phyloP scores from a whole-genome alignment of 331 rosid genomes.

The Acacia concinna region DNA sequence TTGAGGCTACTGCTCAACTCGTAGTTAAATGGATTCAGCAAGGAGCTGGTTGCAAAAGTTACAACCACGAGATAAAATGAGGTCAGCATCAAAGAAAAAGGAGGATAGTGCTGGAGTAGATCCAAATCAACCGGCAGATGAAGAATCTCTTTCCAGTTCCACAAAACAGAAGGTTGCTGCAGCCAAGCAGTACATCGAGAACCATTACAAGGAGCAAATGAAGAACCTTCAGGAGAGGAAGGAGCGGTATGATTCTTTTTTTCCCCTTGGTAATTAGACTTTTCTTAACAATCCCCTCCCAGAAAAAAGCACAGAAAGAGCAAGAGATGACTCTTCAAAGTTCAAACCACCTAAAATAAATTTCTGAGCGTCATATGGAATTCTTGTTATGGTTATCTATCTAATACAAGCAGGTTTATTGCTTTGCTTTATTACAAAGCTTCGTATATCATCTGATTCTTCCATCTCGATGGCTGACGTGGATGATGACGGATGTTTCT shows the following conservation, averaged over 20 bases:
- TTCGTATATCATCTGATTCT: neutral
- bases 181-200: slow-evolving; percentile 88
- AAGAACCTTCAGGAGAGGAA: slow-evolving; percentile 83
- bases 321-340: neutral
- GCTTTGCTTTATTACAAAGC: neutral
- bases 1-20: slow-evolving; percentile 29
- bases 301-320: neutral
- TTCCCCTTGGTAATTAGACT: neutral
- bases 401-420: neutral
- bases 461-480: neutral
- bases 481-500: neutral
- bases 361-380: neutral
- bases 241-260: slow-evolving; percentile 59
- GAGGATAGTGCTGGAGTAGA: slow-evolving; percentile 42
- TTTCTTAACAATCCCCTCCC: neutral
- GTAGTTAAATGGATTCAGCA: slow-evolving; percentile 70
- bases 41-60: slow-evolving; percentile 83
- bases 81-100: slow-evolving; percentile 55
- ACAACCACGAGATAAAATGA: slow-evolving; percentile 72
- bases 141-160: slow-evolving; percentile 53
- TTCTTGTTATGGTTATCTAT: neutral
- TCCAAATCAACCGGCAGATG: slow-evolving; percentile 39
- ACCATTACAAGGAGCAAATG: slow-evolving; percentile 90
- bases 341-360: neutral
- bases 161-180: slow-evolving; percentile 87